Evolutionary conservation across 2,329 filamentous ascomycete genomes (phyloP).

Genomic region (Ascomycota sp.): DNA sequence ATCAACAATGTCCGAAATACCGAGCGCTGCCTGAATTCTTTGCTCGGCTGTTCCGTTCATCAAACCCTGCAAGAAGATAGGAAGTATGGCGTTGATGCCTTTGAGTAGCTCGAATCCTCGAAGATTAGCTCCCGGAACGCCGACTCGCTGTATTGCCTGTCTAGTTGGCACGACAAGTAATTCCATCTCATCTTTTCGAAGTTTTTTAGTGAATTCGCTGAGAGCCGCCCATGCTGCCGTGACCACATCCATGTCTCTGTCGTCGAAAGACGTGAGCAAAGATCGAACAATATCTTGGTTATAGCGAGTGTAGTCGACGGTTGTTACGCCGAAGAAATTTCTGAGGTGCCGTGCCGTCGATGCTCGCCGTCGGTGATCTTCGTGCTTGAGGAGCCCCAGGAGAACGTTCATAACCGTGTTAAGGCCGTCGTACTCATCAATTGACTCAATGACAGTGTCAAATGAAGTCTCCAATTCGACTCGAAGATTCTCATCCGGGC

Average conservation of each 20-base stretch:
- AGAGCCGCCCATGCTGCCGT: slow-evolving; percentile 80
- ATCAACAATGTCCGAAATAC: slow-evolving; percentile 90
- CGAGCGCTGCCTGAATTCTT: slow-evolving; percentile 74
- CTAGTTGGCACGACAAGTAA: slow-evolving; percentile 70
- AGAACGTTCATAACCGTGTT: slow-evolving; percentile 93
- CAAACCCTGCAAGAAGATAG: slow-evolving; percentile 91
- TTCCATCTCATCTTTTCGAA: slow-evolving; percentile 98
- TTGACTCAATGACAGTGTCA: slow-evolving; percentile 73
- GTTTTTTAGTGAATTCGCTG: slow-evolving; percentile 65
- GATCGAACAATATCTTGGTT: slow-evolving; percentile 88
- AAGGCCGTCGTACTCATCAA: slow-evolving; percentile 89
- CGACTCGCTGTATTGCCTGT: slow-evolving; percentile 70
- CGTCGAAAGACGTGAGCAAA: slow-evolving; percentile 80
- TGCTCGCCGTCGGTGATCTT: slow-evolving; percentile 71
- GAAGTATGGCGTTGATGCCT: slow-evolving; percentile 88
- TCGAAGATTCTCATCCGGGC: slow-evolving; percentile 52
- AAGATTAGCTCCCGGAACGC: slow-evolving; percentile 65
- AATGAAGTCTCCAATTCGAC: slow-evolving; percentile 62
- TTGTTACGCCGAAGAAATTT: slow-evolving; percentile 63
- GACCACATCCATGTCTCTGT: slow-evolving; percentile 63
- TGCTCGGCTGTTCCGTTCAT: slow-evolving; percentile 94
- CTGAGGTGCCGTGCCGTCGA: slow-evolving; percentile 61
- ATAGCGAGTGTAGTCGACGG: slow-evolving; percentile 85
- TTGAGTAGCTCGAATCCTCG: slow-evolving; percentile 84
- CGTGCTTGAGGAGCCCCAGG: slow-evolving; percentile 70